Evolutionary conservation across 805 yeast species (phyloP), one percentile per base, ranked within the genome.

Genomic region (Wickerhamomyces chambardii): DNA sequence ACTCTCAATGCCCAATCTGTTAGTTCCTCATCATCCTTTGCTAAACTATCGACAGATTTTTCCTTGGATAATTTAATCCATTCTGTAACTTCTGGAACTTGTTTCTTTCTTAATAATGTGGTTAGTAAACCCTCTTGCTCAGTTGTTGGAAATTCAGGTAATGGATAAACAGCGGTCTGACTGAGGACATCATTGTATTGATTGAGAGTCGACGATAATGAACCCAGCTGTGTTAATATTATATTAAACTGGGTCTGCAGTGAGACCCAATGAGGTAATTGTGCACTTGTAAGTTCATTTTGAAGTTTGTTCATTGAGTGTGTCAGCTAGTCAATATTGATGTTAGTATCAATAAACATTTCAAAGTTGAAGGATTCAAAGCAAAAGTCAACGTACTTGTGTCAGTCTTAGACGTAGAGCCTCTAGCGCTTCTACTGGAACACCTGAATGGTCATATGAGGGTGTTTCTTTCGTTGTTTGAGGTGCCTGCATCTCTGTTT

Each of bases 171-270:
- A 34, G 84, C 86, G 0, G 95, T 78, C 5, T 73, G 58, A 31
- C 70, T 68, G 18, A 92, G 61, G 0, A 70, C 56, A 4, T 71
- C 79, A 6, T 73, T 68, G 47, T 80, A 76, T 36, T 69, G 67
- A 29, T 78, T 75, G 17, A 92, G 52, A 2, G 85, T 78, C 6
- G 72, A 58, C 0, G 94, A 75, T n/a, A 90, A 70, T 3, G 95
- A 78, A 30, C 74, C 73, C 31, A 90, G 61, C 53, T 92, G 97
- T 14, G 95, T 83, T 24, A 89, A 56, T 8, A 86, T 71, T 19
- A 89, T 85, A 46, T 78, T 84, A 47, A 86, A 75, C 56, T 90
- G 97, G 41, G 80, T 78, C 49, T 84, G 96, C 16, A 90, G 60
- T 4, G 83, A 76, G 15, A 78, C 77, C 73, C 75, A 72, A 36